phyloP scores from a whole-genome alignment of 2,329 filamentous ascomycete species.

The Harringtonia aguacate region DNA sequence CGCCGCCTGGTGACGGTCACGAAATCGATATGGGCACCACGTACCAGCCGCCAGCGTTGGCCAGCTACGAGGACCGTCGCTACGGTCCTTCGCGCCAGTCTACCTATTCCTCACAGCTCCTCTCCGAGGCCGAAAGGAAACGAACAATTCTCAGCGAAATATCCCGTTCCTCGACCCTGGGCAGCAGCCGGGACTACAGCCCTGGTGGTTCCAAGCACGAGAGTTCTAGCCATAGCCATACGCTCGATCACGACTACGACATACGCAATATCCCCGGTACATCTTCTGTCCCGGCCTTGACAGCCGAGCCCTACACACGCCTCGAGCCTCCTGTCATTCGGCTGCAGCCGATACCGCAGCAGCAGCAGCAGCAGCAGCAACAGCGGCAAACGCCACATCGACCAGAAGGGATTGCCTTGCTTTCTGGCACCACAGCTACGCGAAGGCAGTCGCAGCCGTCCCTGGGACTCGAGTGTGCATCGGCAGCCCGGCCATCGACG shows the following conservation, averaged over 20 bases:
- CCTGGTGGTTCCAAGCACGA: not conserved
- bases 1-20: slow-evolving; percentile 18
- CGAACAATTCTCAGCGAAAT: slow-evolving; percentile 11
- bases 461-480: no score
- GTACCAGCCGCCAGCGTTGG: slow-evolving; percentile 19
- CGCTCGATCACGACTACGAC: slow-evolving; percentile 16
- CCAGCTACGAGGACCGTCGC: slow-evolving; percentile 16
- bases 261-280: slow-evolving; percentile 3
- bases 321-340: no score
- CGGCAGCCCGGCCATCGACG: slow-evolving; percentile 26
- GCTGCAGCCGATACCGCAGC: not conserved
- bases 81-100: slow-evolving; percentile 4
- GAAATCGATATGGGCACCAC: slow-evolving; percentile 20
- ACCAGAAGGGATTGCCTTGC: slow-evolving; percentile 15
- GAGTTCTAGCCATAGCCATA: not conserved
- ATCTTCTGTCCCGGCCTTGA: not conserved
- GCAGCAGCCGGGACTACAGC: not conserved
- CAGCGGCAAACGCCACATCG: not conserved
- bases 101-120: slow-evolving; percentile 2
- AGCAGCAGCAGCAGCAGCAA: not conserved
- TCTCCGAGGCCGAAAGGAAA: slow-evolving; percentile 12
- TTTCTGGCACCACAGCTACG: no score
- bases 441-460: no score
- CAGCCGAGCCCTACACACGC: not conserved
- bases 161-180: not conserved